phyloP scores from a whole-genome alignment of 768 basidiomycete genomes.

The Myochromella boudieri region DNA sequence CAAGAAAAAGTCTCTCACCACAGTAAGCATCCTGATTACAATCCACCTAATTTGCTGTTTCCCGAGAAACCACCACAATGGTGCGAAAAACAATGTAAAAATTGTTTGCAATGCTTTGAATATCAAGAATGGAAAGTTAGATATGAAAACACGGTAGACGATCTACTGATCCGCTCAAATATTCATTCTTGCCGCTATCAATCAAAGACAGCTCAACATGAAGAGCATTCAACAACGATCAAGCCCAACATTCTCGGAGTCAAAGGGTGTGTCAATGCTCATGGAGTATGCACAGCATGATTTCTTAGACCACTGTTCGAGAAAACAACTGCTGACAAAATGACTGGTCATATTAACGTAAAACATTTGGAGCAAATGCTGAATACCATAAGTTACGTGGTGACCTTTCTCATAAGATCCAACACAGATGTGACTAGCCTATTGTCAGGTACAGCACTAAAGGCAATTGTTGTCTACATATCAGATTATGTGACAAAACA shows the following conservation, averaged over 20 bases:
- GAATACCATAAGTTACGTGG: constrained; percentile 33
- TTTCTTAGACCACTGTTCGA: constrained; percentile 32
- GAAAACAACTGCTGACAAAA: constrained; percentile 22
- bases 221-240: constrained; percentile 2
- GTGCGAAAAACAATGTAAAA: too few species aligned
- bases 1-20: neutral
- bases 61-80: constrained; percentile 24
- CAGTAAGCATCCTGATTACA: neutral
- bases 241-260: too few species aligned
- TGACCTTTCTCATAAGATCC: constrained; percentile 29
- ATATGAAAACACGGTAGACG: constrained; percentile 23
- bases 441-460: constrained; percentile 43
- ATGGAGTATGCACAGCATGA: constrained; percentile 28
- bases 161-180: constrained; percentile 28
- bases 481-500: constrained; percentile 45
- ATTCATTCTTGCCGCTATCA: constrained; percentile 25
- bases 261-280: constrained; percentile 27
- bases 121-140: too few species aligned
- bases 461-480: constrained; percentile 36
- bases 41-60: constrained; percentile 19
- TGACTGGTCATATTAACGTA: constrained; percentile 28
- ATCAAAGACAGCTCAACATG: constrained; percentile 12
- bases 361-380: constrained; percentile 32
- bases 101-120: too few species aligned
- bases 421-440: too few species aligned